Percentiles rank a stretch among this genome's conserved stretches.
These are phyloP conservation scores for Cryptococcus sp. DNA, from an alignment of 1,284 basidiomycete genomes.

Conservation along the genomic window DNA sequence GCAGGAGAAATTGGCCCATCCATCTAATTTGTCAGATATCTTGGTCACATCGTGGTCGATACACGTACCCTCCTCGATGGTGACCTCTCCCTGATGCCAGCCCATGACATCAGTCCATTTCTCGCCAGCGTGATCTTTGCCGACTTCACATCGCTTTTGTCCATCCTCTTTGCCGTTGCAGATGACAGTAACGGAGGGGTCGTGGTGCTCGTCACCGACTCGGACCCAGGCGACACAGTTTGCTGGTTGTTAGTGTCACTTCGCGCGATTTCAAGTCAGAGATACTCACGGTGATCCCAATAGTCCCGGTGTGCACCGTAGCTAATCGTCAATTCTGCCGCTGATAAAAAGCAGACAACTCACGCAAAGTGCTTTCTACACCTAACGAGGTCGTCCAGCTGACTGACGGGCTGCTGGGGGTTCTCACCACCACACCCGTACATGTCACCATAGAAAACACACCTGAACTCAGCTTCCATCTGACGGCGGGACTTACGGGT, in stretches of 20 bases:
- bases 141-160: slow-evolving; percentile 52
- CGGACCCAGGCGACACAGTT: slow-evolving; percentile 54
- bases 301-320: slow-evolving; percentile 54
- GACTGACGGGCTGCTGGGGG: slow-evolving; percentile 49
- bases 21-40: slow-evolving; percentile 42
- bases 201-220: slow-evolving; percentile 51
- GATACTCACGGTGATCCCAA: slow-evolving; percentile 52
- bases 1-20: slow-evolving; percentile 55
- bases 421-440: slow-evolving; percentile 54
- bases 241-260: slow-evolving; percentile 17
- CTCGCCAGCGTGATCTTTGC: slow-evolving; percentile 54
- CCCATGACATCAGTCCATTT: slow-evolving; percentile 57
- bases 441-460: slow-evolving; percentile 88
- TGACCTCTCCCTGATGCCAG: slow-evolving; percentile 55
- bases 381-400: slow-evolving; percentile 54
- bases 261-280: slow-evolving; percentile 4
- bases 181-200: slow-evolving; percentile 52
- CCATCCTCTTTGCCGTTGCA: slow-evolving; percentile 48
- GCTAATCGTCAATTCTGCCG: too few species aligned
- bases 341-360: background rate
- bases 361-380: slow-evolving; percentile 53
- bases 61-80: slow-evolving; percentile 50
- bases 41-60: background rate
- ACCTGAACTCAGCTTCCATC: slow-evolving; percentile 50
- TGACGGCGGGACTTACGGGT: slow-evolving; percentile 57